A percentile compares a stretch with the other conserved stretches of the same genome.
Conservation (phyloP, 148 eudicot genomes). For the Fagopyrum homotropicum region DNA sequence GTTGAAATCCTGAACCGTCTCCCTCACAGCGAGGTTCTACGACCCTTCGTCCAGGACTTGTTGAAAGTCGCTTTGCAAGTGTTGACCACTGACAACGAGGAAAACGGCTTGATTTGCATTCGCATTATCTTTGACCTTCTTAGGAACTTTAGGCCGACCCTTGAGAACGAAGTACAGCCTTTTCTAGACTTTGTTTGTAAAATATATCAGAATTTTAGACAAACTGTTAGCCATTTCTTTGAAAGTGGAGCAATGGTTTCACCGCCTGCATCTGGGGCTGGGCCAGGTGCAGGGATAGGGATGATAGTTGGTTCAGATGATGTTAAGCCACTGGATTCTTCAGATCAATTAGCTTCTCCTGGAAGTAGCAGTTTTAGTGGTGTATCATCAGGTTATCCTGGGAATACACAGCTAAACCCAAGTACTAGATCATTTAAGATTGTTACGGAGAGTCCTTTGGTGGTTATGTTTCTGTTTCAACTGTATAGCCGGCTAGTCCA, state of each 20-base stretch:
- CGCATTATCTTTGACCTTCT: slow-evolving; percentile 87
- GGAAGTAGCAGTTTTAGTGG: slow-evolving; percentile 26
- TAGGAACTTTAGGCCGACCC: slow-evolving; percentile 80
- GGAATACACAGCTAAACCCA: slow-evolving; percentile 77
- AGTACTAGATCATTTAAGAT: slow-evolving; percentile 89
- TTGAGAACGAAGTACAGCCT: slow-evolving; percentile 90
- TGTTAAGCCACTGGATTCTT: slow-evolving; percentile 71
- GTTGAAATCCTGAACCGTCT: slow-evolving; percentile 85
- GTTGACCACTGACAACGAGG: slow-evolving; percentile 87
- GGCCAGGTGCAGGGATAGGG: slow-evolving; percentile 19
- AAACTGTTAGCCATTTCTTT: slow-evolving; percentile 77
- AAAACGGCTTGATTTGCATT: slow-evolving; percentile 86
- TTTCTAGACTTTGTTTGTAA: slow-evolving; percentile 91
- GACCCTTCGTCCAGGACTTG: slow-evolving; percentile 85
- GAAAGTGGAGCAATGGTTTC: slow-evolving; percentile 69
- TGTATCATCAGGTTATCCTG: slow-evolving; percentile 37
- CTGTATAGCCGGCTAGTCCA: slow-evolving; percentile 91
- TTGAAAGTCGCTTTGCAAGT: slow-evolving; percentile 93
- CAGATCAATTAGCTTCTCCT: slow-evolving; percentile 60
- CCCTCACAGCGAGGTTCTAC: slow-evolving; percentile 94
- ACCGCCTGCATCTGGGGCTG: slow-evolving; percentile 30
- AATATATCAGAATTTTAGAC: slow-evolving; percentile 83
- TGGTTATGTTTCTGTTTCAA: slow-evolving; percentile 98
- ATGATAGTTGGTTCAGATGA: slow-evolving; percentile 69
- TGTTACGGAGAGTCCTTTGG: slow-evolving; percentile 94